Base-by-base conservation (phyloP, 768 basidiomycete species). In the Leccinum subtestaceum region DNA sequence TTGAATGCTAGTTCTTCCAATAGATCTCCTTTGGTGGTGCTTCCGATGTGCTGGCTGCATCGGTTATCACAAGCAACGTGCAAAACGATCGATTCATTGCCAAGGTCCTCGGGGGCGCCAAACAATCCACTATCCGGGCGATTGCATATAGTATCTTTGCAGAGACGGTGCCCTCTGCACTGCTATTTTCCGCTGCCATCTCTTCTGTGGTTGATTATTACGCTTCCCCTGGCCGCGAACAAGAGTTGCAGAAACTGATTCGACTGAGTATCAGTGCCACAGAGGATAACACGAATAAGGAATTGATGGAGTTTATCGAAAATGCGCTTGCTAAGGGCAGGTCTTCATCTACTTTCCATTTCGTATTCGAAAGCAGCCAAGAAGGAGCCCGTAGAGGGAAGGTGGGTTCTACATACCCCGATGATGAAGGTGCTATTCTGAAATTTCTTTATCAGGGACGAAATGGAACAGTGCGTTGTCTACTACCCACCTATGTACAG, bases 121-220 rank as follows among this genome's bases (percentile, higher is more conserved):
- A 54, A 45, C 19, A 57, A 13, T 29, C 52, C 27, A 67, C 59
- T 36, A 64, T 59, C 56, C 72, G 61, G 68, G 54, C 78, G 17
- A 67, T 85, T n/a, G 78, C 83, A 1, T 70, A 74, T 13, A 74
- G 76, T 29, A 72, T 84, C 8, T 81, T 88, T 62, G 76, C 79
- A 5, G 80, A 85, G 50, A 67, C 78, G 13, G 77, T 87, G 12
- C 84, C 85, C 4, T 83, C 83, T 15, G 78, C 81, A 3, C 73
- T 83, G 1, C 67, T 82, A 4, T 87, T 83, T 73, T 84, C 84
- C 1, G 77, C 84, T 51, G 77, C 79, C 11, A 69, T 88, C 40
- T 76, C 81, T 4, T 79, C 81, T 56, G 78, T 86, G 23, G 75
- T 90, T 52, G 76, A 87, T 65, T 87, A 83, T 71, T 89, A 84